Conservation (phyloP, 768 basidiomycete genomes). For the Coprinellus micaceus region DNA sequence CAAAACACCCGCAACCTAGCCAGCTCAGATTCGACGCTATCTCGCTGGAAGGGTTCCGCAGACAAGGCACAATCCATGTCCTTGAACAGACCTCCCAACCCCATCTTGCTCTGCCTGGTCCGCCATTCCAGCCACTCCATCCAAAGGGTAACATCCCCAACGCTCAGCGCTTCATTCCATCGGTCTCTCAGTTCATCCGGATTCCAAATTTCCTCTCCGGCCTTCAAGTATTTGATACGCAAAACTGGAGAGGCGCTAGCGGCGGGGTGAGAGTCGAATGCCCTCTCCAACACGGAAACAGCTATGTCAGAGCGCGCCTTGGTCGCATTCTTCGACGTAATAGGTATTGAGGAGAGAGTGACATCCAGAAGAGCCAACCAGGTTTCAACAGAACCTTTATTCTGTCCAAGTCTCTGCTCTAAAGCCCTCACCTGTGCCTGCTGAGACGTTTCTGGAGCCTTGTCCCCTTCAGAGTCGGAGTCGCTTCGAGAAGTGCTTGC, state of each 20-base stretch:
- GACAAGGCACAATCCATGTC: slow-evolving; percentile 47
- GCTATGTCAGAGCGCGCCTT: slow-evolving; percentile 70
- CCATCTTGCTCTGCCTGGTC: slow-evolving; percentile 43
- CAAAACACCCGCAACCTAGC: slow-evolving; percentile 63
- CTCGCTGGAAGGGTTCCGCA: slow-evolving; percentile 28
- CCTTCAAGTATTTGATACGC: slow-evolving; percentile 61
- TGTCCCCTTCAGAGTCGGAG: slow-evolving; percentile 16
- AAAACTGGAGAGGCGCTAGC: slow-evolving; percentile 50
- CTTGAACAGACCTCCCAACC: slow-evolving; percentile 50
- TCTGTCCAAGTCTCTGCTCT: slow-evolving; percentile 47
- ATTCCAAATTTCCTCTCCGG: slow-evolving; percentile 72
- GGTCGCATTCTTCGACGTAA: slow-evolving; percentile 62
- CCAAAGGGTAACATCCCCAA: slow-evolving; percentile 58
- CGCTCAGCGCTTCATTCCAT: slow-evolving; percentile 65
- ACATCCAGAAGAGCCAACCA: slow-evolving; percentile 68
- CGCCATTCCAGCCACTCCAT: slow-evolving; percentile 82
- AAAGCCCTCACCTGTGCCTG: slow-evolving; percentile 58
- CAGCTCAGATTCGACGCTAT: slow-evolving; percentile 42
- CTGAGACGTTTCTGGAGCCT: slow-evolving; percentile 42
- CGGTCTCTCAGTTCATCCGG: slow-evolving; percentile 50
- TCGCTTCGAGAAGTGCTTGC: slow-evolving; percentile 39
- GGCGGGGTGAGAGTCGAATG: slow-evolving; percentile 50
- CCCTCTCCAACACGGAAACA: slow-evolving; percentile 62
- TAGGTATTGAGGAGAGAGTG: slow-evolving; percentile 58
- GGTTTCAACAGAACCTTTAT: slow-evolving; percentile 49